Percentiles rank a stretch among this genome's conserved stretches.
Evolutionary conservation across 805 yeast species (phyloP).

Genomic region (Starmerella khaoyaiensis): DNA sequence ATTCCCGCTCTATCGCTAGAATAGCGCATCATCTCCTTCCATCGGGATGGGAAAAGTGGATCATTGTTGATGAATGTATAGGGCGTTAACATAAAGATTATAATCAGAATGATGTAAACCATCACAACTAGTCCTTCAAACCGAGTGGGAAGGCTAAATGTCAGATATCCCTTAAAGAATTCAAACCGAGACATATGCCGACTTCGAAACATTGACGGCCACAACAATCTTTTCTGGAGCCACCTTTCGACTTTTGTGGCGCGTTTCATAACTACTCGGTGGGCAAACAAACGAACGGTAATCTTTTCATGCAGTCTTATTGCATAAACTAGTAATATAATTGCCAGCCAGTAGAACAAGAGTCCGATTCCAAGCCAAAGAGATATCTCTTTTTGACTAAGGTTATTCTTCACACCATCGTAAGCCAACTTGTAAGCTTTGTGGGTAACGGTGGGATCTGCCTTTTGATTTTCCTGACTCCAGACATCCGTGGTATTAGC

Average conservation of each 20-base stretch:
- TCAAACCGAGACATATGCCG: conserved; percentile 24
- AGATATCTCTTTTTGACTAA: conserved; percentile 23
- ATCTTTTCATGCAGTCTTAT: not conserved
- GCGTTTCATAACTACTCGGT: conserved; percentile 18
- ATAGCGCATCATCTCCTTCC: conserved; percentile 31
- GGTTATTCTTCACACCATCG: conserved; percentile 17
- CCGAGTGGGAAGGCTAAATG: conserved; percentile 38
- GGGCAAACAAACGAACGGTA: conserved; percentile 18
- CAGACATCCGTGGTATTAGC: conserved; percentile 14
- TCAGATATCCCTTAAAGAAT: conserved; percentile 18
- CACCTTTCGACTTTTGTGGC: conserved; percentile 16
- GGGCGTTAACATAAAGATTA: conserved; percentile 26
- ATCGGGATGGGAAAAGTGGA: conserved; percentile 28
- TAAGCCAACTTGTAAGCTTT: conserved; percentile 16
- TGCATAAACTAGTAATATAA: conserved; percentile 14
- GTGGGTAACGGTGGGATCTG: conserved; percentile 9
- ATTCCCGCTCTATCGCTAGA: conserved; percentile 46
- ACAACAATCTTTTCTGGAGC: conserved; percentile 24
- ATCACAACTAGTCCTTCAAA: conserved; percentile 36
- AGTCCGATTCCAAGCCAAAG: conserved; percentile 26
- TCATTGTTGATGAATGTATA: conserved; percentile 27
- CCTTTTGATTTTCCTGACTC: conserved; percentile 5
- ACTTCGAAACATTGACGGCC: conserved; percentile 30
- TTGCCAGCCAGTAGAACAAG: conserved; percentile 25
- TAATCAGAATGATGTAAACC: conserved; percentile 30